Evolutionary conservation across 2,329 filamentous ascomycete species (phyloP).

Genomic region (Fusarium sterilihyphosum): DNA sequence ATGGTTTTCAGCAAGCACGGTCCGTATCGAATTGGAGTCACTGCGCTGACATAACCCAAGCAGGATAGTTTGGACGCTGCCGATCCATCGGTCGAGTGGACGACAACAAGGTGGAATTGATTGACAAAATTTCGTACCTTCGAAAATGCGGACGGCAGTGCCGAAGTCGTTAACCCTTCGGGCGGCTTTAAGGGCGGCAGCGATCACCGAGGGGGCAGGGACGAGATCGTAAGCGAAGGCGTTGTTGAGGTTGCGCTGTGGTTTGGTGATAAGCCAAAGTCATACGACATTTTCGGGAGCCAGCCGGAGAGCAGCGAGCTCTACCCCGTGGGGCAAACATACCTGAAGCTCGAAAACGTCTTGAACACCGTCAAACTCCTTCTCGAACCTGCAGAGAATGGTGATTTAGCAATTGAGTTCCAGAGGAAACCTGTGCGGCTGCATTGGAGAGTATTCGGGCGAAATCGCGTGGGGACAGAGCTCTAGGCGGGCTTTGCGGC

Average conservation of each 20-base stretch:
- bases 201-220: conserved; percentile 89
- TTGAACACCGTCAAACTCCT: conserved; percentile 97
- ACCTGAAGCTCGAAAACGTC: conserved; percentile 99
- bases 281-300: conserved; percentile 45
- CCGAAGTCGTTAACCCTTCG: conserved; percentile 98
- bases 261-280: conserved; percentile 43
- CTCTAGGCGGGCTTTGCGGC: conserved; percentile 39
- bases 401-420: conserved; percentile 45
- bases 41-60: conserved; percentile 21
- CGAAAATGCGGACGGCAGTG: conserved; percentile 97
- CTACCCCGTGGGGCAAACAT: conserved; percentile 47
- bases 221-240: conserved; percentile 99
- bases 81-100: conserved; percentile 19
- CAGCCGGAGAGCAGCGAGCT: conserved; percentile 34
- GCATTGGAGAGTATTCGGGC: conserved; percentile 42
- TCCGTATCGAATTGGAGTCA: background rate
- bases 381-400: conserved; percentile 81
- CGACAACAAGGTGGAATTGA: conserved; percentile 28
- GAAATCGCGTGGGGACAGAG: conserved; percentile 41
- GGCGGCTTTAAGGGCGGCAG: conserved; percentile 91
- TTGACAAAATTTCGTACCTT: conserved; percentile 71
- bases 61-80: background rate
- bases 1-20: background rate
- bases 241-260: conserved; percentile 93
- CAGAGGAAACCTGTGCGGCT: conserved; percentile 25